Conservation (phyloP, 306 rosid species). For the Quercus ilex region DNA sequence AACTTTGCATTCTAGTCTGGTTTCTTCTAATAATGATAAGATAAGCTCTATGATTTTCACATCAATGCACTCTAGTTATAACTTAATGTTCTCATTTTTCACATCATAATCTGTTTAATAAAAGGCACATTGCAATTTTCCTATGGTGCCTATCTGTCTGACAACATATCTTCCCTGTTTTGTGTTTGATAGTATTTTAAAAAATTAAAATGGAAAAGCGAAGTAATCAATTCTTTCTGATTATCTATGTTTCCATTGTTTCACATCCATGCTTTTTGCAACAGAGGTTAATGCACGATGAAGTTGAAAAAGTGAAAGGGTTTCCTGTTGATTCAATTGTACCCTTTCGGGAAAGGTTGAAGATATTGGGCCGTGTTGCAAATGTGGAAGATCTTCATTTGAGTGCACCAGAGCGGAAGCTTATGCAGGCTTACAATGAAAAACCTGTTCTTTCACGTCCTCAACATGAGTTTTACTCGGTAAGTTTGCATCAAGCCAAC, state of each 20-base stretch:
- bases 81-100: not conserved
- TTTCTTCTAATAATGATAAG: not conserved
- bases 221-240: not conserved
- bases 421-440: conserved; percentile 98
- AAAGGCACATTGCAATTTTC: not conserved
- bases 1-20: not conserved
- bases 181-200: not conserved
- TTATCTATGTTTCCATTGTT: not conserved
- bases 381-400: conserved; percentile 85
- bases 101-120: not conserved
- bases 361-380: conserved; percentile 86
- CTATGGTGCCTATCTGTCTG: not conserved
- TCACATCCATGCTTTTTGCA: conserved; percentile 10
- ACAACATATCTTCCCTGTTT: conserved; percentile 4
- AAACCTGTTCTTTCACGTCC: conserved; percentile 99
- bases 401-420: conserved; percentile 77
- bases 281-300: conserved; percentile 84
- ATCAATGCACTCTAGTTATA: not conserved
- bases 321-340: conserved; percentile 69
- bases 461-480: conserved; percentile 85
- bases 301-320: conserved; percentile 92
- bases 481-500: conserved; percentile 28
- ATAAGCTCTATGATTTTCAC: not conserved
- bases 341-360: conserved; percentile 86
- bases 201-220: not conserved